Base-by-base conservation (phyloP, 352 stramenopile genomes). In the Globisporangium yorkense region DNA sequence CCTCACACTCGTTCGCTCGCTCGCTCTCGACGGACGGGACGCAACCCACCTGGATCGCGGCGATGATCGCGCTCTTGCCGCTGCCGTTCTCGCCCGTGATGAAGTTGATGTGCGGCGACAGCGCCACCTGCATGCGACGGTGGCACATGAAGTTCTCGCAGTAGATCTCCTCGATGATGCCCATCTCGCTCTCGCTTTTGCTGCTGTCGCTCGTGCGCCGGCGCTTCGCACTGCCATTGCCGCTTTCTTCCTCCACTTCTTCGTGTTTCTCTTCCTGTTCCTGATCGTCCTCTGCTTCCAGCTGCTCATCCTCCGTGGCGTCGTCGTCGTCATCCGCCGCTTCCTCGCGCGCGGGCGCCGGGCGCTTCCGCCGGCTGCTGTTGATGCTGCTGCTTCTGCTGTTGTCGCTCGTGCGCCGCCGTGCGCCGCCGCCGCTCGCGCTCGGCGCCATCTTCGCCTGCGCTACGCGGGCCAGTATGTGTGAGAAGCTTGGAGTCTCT, bases 131-230 rank as follows among this genome's bases (percentile, higher is more conserved):
- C 53, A 98, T 74, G 59, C 97, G 97, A 53, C 85, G 87, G 63
- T 99, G 96, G 70, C 95, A 99, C 96, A 99, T 99, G 71, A 99
- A 99, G 67, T 99, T 98, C 66, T 98, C 92, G 50, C 92, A 92
- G 75, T 98, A 98, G 35, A 99, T 96, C 62, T 96, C 84, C 20
- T 95, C 78, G 43, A 99, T 96, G 39, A 98, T 83, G 5, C 96
- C 96, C 59, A 96, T 94, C 64, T 98, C 81, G n/a, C 68, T 77
- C 51, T 71, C 63, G 37, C 37, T 52, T 8, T 37, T 49, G 12
- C 13, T 46, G 40, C 29, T 56, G 54, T 37, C 54, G 56, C 48
- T 54, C 21, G 27, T 50, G 29, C 52, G 52, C 24, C 52, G 10
- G 52, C 52, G 52, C 47, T 56, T 37, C 49, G 51, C 35, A 37